A percentile compares a stretch with the other conserved stretches of the same genome.
Conservation (phyloP, 192 early-diverging fungal species). For the Thamnidium elegans region DNA sequence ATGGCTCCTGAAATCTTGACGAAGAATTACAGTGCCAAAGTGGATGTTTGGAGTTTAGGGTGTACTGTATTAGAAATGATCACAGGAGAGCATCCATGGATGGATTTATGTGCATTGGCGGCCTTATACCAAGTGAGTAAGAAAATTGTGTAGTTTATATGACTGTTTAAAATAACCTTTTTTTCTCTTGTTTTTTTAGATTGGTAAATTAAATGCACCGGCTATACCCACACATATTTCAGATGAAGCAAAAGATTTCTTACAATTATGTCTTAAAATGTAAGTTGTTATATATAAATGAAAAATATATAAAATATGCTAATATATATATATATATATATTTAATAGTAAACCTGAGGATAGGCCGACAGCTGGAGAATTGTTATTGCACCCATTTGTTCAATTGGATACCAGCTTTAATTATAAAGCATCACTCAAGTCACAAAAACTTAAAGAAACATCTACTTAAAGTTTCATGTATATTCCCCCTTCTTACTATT, state of each 20-base stretch:
- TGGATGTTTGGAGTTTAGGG: constrained; percentile 89
- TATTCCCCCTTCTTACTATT: too few relatives aligned
- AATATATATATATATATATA: not conserved
- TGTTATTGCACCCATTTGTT: constrained; percentile 69
- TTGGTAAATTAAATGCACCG: constrained; percentile 74
- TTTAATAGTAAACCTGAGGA: constrained; percentile 59
- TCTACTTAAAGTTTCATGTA: too few relatives aligned
- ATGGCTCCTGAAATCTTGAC: constrained; percentile 94
- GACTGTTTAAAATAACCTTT: too few relatives aligned
- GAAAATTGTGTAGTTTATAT: too few relatives aligned
- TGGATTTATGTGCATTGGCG: constrained; percentile 33
- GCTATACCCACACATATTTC: constrained; percentile 77
- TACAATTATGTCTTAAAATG: constrained; percentile 74
- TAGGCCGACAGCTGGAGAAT: constrained; percentile 69
- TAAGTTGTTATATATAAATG: constrained; percentile 39
- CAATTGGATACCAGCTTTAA: constrained; percentile 46
- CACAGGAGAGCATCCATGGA: constrained; percentile 78
- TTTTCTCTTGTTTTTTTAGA: not conserved
- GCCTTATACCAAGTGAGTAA: constrained; percentile 51
- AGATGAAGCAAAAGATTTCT: constrained; percentile 66
- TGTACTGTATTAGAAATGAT: constrained; percentile 95
- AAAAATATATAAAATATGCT: not conserved
- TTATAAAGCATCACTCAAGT: constrained; percentile 34
- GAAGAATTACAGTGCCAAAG: constrained; percentile 83
- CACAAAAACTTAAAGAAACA: not conserved